Conservation (phyloP, 2,329 filamentous ascomycete genomes). For the Colletotrichum cuscutae region DNA sequence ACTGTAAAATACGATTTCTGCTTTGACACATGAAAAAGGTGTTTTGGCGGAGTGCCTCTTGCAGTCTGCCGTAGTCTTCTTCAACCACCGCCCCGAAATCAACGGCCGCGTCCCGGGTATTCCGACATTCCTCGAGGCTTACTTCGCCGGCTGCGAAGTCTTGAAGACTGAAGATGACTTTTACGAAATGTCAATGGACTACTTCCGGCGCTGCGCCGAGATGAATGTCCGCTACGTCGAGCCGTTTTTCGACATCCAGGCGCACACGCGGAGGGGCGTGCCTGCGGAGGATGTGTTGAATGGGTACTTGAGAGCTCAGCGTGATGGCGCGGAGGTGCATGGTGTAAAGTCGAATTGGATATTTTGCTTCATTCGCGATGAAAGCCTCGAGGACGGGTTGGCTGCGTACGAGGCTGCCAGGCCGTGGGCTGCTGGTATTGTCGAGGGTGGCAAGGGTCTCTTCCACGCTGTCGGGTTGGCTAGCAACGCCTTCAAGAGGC, state of each 20-base stretch:
- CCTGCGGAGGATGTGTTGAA: slow-evolving; percentile 70
- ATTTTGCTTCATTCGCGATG: slow-evolving; percentile 55
- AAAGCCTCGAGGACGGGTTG: slow-evolving; percentile 49
- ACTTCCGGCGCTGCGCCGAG: slow-evolving; percentile 71
- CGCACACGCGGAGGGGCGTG: slow-evolving; percentile 73
- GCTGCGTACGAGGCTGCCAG: slow-evolving; percentile 49
- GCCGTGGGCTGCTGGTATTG: slow-evolving; percentile 46
- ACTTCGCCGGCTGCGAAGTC: slow-evolving; percentile 80
- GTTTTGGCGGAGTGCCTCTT: too few species aligned
- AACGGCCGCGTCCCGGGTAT: slow-evolving; percentile 44
- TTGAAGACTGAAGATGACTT: slow-evolving; percentile 75
- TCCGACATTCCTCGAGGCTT: slow-evolving; percentile 74
- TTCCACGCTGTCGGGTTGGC: slow-evolving; percentile 59
- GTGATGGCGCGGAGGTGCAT: slow-evolving; percentile 40
- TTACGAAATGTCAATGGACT: slow-evolving; percentile 76
- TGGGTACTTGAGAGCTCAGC: slow-evolving; percentile 58
- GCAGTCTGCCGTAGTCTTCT: too few species aligned
- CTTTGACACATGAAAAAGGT: too few species aligned
- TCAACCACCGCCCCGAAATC: slow-evolving; percentile 51
- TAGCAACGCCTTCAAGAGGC: slow-evolving; percentile 56
- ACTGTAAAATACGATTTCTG: too few species aligned
- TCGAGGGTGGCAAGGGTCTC: slow-evolving; percentile 45
- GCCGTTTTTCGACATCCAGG: slow-evolving; percentile 85
- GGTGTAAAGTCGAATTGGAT: slow-evolving; percentile 50
- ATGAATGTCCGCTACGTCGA: slow-evolving; percentile 80